A percentile compares a stretch with the other conserved stretches of the same genome.
These are phyloP conservation scores for Kodamaea kaohsiungensis DNA, from an alignment of 805 yeast genomes.

Conservation along the genomic window DNA sequence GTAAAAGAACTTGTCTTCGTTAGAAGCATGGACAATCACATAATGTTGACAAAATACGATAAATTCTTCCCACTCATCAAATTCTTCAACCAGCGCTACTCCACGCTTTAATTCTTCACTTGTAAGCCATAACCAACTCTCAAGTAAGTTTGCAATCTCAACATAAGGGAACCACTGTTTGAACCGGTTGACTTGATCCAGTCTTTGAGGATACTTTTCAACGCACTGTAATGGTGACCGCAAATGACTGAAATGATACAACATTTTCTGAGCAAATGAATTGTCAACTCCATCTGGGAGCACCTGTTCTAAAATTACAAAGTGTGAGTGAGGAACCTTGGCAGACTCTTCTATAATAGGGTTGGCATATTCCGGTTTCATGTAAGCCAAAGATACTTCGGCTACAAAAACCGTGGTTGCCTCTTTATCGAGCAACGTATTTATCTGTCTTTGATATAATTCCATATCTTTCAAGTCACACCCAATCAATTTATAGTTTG, in stretches of 20 bases:
- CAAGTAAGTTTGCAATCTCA: conserved; percentile 55
- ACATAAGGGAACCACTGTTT: conserved; percentile 46
- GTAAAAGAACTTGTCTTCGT: conserved; percentile 17
- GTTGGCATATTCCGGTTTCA: conserved; percentile 68
- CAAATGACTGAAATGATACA: conserved; percentile 65
- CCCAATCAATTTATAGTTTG: conserved; percentile 57
- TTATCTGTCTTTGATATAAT: conserved; percentile 36
- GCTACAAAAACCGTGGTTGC: conserved; percentile 64
- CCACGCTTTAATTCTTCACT: conserved; percentile 35
- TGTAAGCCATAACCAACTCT: conserved; percentile 55
- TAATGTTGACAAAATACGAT: conserved; percentile 75
- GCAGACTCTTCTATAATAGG: conserved; percentile 53
- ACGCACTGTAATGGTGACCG: conserved; percentile 73
- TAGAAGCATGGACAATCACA: conserved; percentile 64
- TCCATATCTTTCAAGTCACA: conserved; percentile 61
- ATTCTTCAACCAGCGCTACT: conserved; percentile 58
- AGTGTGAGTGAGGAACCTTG: conserved; percentile 52
- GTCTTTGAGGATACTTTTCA: conserved; percentile 50
- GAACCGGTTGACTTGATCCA: conserved; percentile 54
- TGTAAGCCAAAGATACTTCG: conserved; percentile 81
- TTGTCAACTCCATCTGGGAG: conserved; percentile 63
- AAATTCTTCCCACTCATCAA: conserved; percentile 87
- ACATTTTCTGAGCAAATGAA: conserved; percentile 75
- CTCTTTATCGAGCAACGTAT: conserved; percentile 24
- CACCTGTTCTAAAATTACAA: conserved; percentile 69